Base-by-base conservation (phyloP, 2,329 filamentous ascomycete species). In the Pochonia chlamydosporia region DNA sequence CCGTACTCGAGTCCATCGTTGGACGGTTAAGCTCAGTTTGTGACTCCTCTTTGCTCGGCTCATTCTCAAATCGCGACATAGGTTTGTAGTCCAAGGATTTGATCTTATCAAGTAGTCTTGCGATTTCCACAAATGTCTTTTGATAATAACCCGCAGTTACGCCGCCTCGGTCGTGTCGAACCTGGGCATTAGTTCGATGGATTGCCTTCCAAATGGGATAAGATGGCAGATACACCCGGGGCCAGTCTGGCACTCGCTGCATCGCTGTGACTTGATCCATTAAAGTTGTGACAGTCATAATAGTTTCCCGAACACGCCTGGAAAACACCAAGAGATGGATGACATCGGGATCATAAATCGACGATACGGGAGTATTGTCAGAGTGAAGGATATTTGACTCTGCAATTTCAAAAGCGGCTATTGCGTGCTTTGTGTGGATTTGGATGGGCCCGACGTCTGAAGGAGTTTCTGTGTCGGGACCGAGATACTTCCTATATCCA, bases 121-220 rank as follows among this genome's bases (percentile, higher is more conserved):
- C 63, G 40, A 75, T 75, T 40, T 72, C 69, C 13, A 55, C 60
- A 51, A 75, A 74, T 9, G 70, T 74, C 42, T 62, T 62, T 36
- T 71, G 69, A 50, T 74, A 75, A 54, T 66, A 63, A 57, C 75
- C 75, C 5, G 76, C 77, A 4, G 78, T 79, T 18, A 79, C 67
- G 21, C 78, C 77, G 16, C 79, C 78, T 50, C 78, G 68, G 55
- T 82, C 79, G 52, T 82, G 79, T 26, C 77, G 67, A 4, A 81
- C 77, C 52, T 80, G 76, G 3, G 72, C 67, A 54, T 81, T 81
- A 5, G 74, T 73, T 28, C 77, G 66, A 52, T 78, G 71, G 2
- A 80, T 47, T 4, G 75, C 68, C 55, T 81, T 81, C 39, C 56
- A 54, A n/a, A 75, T 65, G 0, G 77, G 74, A 51, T 81, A 81